phyloP scores from a whole-genome alignment of 148 eudicot species.

The Dysphania ambrosioides region DNA sequence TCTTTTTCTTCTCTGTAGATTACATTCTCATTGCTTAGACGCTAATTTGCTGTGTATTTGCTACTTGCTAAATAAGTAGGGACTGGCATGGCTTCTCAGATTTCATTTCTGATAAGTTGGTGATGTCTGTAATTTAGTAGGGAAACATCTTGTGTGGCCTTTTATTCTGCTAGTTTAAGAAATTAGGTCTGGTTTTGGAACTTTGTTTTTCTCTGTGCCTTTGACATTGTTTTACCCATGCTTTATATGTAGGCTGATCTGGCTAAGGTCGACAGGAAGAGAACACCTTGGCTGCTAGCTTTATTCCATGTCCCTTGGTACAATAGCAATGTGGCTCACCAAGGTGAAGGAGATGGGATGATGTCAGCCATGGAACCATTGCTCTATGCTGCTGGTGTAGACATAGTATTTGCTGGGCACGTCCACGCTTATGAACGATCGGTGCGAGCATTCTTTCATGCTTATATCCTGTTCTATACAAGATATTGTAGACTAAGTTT shows the following conservation, averaged over 20 bases:
- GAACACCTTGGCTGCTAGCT: conserved; percentile 86
- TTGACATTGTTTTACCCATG: conserved; percentile 9
- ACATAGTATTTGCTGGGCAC: conserved; percentile 81
- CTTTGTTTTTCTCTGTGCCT: not conserved
- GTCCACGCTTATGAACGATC: conserved; percentile 97
- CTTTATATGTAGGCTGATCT: conserved; percentile 67
- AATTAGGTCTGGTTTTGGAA: not conserved
- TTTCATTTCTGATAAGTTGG: not conserved
- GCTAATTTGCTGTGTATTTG: not conserved
- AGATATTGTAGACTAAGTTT: not conserved
- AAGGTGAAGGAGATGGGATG: conserved; percentile 89
- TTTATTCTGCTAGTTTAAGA: not conserved
- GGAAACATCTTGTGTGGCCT: not conserved
- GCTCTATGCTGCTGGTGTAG: conserved; percentile 89
- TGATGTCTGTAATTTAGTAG: not conserved
- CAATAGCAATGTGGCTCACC: conserved; percentile 89
- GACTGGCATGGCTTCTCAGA: not conserved
- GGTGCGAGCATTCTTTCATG: conserved; percentile 37
- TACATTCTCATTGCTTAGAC: not conserved
- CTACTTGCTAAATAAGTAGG: not conserved
- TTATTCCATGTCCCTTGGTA: conserved; percentile 96
- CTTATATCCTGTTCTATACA: not conserved
- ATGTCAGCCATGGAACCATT: conserved; percentile 80
- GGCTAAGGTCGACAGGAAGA: conserved; percentile 72
- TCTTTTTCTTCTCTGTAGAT: not conserved